A percentile compares a stretch with the other conserved stretches of the same genome.
Evolutionary conservation across 179 eudicot species (phyloP).

Genomic region (Nepenthes alata): DNA sequence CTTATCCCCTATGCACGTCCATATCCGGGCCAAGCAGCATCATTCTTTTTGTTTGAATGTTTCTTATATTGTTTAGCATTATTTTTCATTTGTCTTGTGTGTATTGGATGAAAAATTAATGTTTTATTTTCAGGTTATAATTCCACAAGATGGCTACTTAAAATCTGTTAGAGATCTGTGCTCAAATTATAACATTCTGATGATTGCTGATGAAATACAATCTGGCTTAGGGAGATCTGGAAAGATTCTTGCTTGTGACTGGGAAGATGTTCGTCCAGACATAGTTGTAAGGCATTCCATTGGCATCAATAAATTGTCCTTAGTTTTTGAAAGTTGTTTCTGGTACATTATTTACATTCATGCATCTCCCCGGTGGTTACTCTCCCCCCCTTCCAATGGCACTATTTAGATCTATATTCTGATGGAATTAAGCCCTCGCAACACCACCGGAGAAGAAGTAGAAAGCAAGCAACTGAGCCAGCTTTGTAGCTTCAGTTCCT

Average conservation of each 20-base stretch:
- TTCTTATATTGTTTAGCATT: too few relatives aligned
- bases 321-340: not conserved
- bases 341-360: not conserved
- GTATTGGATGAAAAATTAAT: not conserved
- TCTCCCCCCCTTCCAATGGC: too few relatives aligned
- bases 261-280: slow-evolving; percentile 95
- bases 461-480: too few relatives aligned
- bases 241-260: slow-evolving; percentile 82
- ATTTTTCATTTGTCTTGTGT: not conserved
- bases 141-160: slow-evolving; percentile 80
- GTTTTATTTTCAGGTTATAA: slow-evolving; percentile 44
- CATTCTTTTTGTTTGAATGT: too few relatives aligned
- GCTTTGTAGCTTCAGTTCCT: too few relatives aligned
- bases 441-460: too few relatives aligned
- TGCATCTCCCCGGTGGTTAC: too few relatives aligned
- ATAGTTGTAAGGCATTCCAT: slow-evolving; percentile 55
- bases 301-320: not conserved
- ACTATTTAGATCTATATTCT: too few relatives aligned
- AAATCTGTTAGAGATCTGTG: slow-evolving; percentile 83
- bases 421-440: too few relatives aligned
- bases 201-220: slow-evolving; percentile 99
- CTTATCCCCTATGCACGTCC: too few relatives aligned
- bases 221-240: slow-evolving; percentile 95
- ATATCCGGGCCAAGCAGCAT: too few relatives aligned
- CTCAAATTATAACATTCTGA: slow-evolving; percentile 61